A percentile compares a stretch with the other conserved stretches of the same genome.
phyloP scores from a whole-genome alignment of 371 early-diverging fungal genomes.

The Sporodiniella umbellata region DNA sequence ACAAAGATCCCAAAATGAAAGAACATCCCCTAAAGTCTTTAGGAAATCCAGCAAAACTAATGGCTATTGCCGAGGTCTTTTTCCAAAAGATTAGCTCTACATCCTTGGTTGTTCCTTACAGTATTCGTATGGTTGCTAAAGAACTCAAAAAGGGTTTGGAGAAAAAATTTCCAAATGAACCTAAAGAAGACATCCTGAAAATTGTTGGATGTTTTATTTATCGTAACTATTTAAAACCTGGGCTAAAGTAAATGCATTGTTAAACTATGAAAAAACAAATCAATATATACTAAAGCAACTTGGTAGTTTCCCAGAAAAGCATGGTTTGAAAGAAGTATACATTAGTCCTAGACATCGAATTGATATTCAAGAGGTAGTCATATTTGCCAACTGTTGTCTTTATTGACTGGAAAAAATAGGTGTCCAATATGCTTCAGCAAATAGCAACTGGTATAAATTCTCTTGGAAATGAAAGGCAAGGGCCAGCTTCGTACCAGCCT shows the following conservation, averaged over 20 bases:
- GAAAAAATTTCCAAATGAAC: slow-evolving; percentile 78
- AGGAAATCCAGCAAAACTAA: slow-evolving; percentile 75
- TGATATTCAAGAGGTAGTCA: slow-evolving; percentile 33
- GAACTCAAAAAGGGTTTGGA: slow-evolving; percentile 77
- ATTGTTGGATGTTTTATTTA: slow-evolving; percentile 94
- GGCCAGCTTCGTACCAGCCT: slow-evolving; percentile 79
- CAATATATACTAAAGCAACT: not conserved
- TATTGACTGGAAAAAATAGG: slow-evolving; percentile 26
- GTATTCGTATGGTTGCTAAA: slow-evolving; percentile 93
- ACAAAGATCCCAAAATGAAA: slow-evolving; percentile 89
- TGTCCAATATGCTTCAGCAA: slow-evolving; percentile 91
- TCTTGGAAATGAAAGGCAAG: slow-evolving; percentile 64
- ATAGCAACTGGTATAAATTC: slow-evolving; percentile 81
- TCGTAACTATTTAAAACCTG: slow-evolving; percentile 96
- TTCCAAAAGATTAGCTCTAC: slow-evolving; percentile 76
- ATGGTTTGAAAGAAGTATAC: slow-evolving; percentile 87
- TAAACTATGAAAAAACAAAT: not conserved
- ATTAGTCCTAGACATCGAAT: slow-evolving; percentile 88
- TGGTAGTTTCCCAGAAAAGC: slow-evolving; percentile 90
- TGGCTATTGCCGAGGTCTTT: slow-evolving; percentile 77
- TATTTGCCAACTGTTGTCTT: not conserved
- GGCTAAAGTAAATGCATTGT: slow-evolving; percentile 73
- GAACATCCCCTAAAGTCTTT: slow-evolving; percentile 70
- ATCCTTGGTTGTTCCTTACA: slow-evolving; percentile 89
- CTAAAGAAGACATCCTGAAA: slow-evolving; percentile 74